Base-by-base conservation (phyloP, 331 rosid genomes). In the Pyracantha coccinea region DNA sequence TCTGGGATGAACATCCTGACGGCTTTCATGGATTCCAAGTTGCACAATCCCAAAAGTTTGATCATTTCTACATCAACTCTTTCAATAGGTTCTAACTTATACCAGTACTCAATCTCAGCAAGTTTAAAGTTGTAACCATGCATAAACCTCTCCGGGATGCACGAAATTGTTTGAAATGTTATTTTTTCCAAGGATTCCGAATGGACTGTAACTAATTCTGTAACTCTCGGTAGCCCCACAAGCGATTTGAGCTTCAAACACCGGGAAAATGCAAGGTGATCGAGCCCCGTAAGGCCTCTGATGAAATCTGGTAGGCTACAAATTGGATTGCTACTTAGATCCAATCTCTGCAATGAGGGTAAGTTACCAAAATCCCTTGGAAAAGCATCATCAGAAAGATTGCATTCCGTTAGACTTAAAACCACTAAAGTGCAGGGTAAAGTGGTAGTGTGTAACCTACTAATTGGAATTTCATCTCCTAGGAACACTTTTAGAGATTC, bases 151-250 rank as follows among this genome's bases (percentile, higher is more conserved):
- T 15, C 21, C 2, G 59, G 59, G 6, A 45, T 1, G 24, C 24
- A 45, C 2, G 38, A 47, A 47, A 68, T 4, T 4, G 59, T 38
- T 15, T 68, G 60, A 45, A 68, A 68, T 7, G 72, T 3, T 44
- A 38, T n/a, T 16, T 24, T 68, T 24, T 44, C 29, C 57, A 68
- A 14, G 10, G 54, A 67, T 7, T 17, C 20, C 6, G 31, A 38
- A 38, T 1, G 13, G 3, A n/a, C 4, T 0, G 1, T 1, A 5
- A 2, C 2, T 45, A 66, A 6, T 8, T 11, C 12, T 0, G n/a
- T 14, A 4, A 21, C 20, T 41, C 32, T 38, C n/a, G 71, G 71
- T 67, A 67, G 57, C 13, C 71, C 14, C 2, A 60, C 19, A 38
- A 67, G 54, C 1, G 57, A 67, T 3, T 21, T 41, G 13, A 67